phyloP scores from a whole-genome alignment of 2,329 filamentous ascomycete genomes.

The Fusarium floridanum region DNA sequence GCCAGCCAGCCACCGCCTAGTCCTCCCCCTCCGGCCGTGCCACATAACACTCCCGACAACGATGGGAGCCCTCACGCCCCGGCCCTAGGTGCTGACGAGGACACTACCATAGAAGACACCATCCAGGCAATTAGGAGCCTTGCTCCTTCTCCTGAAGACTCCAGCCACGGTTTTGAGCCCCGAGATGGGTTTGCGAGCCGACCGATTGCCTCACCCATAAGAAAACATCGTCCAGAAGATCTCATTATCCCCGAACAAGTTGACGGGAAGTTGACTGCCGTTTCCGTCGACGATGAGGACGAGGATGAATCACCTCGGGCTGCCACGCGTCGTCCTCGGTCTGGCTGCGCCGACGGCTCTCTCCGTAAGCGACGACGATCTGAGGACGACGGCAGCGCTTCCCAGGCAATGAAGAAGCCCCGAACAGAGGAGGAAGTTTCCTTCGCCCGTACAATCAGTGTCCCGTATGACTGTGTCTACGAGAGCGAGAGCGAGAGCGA shows the following conservation, averaged over 20 bases:
- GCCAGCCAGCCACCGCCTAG: not conserved
- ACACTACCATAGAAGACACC: not conserved
- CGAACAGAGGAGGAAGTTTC: not conserved
- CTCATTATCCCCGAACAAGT: too few species aligned
- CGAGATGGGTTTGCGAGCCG: not conserved
- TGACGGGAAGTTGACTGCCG: too few species aligned
- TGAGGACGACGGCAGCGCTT: conserved; percentile 6
- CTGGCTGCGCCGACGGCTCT: conserved; percentile 2
- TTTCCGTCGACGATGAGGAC: not conserved
- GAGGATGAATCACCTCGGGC: not conserved
- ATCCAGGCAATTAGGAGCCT: not conserved
- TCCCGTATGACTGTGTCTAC: not conserved
- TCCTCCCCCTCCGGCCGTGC: not conserved
- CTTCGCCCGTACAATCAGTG: not conserved
- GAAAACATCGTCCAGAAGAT: not conserved
- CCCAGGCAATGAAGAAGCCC: conserved; percentile 8
- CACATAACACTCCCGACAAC: too few species aligned
- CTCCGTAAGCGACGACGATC: conserved; percentile 11
- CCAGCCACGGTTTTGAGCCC: not conserved
- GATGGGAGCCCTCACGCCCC: too few species aligned
- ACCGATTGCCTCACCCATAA: not conserved
- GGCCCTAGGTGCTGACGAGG: not conserved
- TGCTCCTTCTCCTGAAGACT: not conserved
- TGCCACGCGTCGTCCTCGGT: not conserved
- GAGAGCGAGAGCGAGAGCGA: not conserved